Percentiles rank a stretch among this genome's conserved stretches.
Conservation (phyloP, 176 grass and related monocot genomes). For the Triticum monococcum region DNA sequence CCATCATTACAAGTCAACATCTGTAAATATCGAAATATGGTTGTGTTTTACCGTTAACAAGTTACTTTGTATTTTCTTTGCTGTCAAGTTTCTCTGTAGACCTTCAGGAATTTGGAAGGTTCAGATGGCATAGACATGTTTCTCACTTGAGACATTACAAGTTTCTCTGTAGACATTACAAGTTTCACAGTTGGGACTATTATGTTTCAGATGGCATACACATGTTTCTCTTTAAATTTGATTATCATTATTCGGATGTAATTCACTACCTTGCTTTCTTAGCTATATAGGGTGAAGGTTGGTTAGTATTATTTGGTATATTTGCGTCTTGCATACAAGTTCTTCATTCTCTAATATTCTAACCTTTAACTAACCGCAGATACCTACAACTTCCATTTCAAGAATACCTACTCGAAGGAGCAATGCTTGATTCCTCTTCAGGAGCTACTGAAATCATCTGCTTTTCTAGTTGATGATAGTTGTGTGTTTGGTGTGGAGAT, state of each 20-base stretch:
- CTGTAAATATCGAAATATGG: not conserved
- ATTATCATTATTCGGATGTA: not conserved
- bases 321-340: not conserved
- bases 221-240: not conserved
- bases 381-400: conserved; percentile 6
- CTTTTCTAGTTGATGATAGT: conserved; percentile 33
- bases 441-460: conserved; percentile 24
- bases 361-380: not conserved
- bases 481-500: conserved; percentile 39
- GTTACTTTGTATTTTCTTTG: not conserved
- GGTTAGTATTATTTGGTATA: not conserved
- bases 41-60: not conserved
- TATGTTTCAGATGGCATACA: not conserved
- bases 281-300: not conserved
- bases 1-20: conserved; percentile 6
- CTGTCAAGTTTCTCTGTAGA: not conserved
- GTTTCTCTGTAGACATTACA: too few relatives aligned
- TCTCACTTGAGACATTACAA: too few relatives aligned
- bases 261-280: not conserved
- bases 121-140: not conserved
- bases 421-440: conserved; percentile 23
- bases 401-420: not conserved
- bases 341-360: not conserved
- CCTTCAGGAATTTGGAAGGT: too few relatives aligned
- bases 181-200: too few relatives aligned